These are phyloP conservation scores for Nakataea oryzae DNA, from an alignment of 2,329 filamentous ascomycete species.

Conservation along the genomic window DNA sequence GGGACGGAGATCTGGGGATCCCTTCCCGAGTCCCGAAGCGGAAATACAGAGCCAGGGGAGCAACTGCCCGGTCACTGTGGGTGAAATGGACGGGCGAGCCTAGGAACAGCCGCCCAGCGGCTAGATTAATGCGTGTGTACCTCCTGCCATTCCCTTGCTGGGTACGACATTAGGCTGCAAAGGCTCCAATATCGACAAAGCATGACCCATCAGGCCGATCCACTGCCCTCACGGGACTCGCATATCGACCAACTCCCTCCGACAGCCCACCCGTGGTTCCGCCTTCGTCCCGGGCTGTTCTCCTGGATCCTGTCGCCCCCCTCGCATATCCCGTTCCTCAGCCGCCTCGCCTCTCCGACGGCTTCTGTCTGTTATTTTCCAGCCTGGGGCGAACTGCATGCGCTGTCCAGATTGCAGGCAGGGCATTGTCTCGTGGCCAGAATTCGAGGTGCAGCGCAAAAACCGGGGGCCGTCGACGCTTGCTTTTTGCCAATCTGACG, in stretches of 20 bases:
- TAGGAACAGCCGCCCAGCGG: background rate
- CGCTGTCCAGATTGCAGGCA: background rate
- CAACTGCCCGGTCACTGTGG: background rate
- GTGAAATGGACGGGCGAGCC: background rate
- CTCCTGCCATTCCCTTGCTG: background rate
- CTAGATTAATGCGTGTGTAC: background rate
- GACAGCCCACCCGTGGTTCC: background rate
- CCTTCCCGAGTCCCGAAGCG: conserved; percentile 1
- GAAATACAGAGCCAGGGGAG: background rate
- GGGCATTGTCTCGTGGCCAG: background rate
- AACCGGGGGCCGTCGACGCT: background rate
- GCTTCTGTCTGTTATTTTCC: background rate
- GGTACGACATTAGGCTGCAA: conserved; percentile 1
- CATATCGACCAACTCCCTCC: background rate
- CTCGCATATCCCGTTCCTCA: background rate
- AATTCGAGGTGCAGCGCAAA: background rate
- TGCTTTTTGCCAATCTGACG: background rate
- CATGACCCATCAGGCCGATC: background rate
- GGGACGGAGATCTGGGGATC: background rate
- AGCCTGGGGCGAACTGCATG: background rate
- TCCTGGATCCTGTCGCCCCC: background rate
- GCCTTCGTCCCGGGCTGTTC: background rate
- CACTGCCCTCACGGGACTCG: background rate
- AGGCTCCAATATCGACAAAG: conserved; percentile 1
- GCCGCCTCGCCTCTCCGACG: background rate